Percentiles rank a stretch among this genome's conserved stretches.
These are phyloP conservation scores for Macadamia integrifolia DNA, from an alignment of 164 flowering plant genomes.

Conservation along the genomic window DNA sequence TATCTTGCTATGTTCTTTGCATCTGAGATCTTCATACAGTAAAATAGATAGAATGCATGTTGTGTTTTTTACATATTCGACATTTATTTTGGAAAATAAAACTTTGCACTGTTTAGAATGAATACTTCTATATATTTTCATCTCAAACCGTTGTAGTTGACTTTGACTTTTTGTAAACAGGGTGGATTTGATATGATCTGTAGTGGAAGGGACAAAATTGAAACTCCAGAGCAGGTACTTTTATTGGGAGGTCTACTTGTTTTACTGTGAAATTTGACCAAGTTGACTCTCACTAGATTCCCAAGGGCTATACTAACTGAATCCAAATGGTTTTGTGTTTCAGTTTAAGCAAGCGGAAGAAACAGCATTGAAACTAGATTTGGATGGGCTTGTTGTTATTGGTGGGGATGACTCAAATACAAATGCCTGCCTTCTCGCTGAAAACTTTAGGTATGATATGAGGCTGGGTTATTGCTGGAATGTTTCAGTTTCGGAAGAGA, in stretches of 20 bases:
- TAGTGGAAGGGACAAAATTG: constrained; percentile 99
- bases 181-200: constrained; percentile 99
- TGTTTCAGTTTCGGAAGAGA: neutral
- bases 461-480: neutral
- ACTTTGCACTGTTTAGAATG: neutral
- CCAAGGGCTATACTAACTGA: neutral
- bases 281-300: neutral
- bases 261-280: neutral
- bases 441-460: constrained; percentile 66
- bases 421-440: constrained; percentile 98
- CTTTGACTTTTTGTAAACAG: constrained; percentile 32
- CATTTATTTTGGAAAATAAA: neutral
- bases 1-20: too few species aligned
- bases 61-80: neutral
- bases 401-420: constrained; percentile 99
- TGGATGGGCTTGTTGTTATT: constrained; percentile 95
- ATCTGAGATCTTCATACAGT: too few species aligned
- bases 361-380: constrained; percentile 76
- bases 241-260: neutral
- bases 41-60: neutral
- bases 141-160: neutral
- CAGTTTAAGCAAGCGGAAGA: constrained; percentile 98
- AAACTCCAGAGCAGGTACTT: constrained; percentile 94
- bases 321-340: constrained; percentile 12
- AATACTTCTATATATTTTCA: neutral